These are phyloP conservation scores for Amaranthus palmeri DNA, from an alignment of 148 eudicot species.

Conservation along the genomic window DNA sequence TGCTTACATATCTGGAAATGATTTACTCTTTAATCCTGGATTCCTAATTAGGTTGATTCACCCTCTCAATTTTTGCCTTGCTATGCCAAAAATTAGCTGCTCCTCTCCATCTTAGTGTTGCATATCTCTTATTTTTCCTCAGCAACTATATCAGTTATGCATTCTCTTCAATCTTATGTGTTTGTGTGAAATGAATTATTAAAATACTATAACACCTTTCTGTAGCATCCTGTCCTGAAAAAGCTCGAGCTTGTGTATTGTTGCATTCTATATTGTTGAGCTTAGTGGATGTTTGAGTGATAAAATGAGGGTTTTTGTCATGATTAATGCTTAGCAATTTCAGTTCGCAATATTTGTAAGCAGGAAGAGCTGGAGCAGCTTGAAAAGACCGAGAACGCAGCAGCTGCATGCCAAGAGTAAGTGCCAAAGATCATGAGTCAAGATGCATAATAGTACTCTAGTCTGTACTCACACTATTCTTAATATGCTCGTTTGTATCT, in stretches of 20 bases:
- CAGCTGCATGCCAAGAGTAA: constrained; percentile 77
- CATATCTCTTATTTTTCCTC: too few relatives aligned
- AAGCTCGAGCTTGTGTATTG: too few relatives aligned
- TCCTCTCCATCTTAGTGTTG: too few relatives aligned
- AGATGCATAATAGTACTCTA: neutral
- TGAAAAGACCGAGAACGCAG: constrained; percentile 57
- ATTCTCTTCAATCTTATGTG: too few relatives aligned
- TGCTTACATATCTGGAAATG: too few relatives aligned
- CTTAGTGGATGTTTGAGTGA: neutral
- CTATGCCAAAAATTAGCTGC: too few relatives aligned
- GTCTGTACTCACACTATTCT: neutral
- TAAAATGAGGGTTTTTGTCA: constrained; percentile 1
- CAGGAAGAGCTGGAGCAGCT: constrained; percentile 90
- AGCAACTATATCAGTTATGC: too few relatives aligned
- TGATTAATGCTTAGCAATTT: constrained; percentile 10
- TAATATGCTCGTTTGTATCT: too few relatives aligned
- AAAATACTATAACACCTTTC: neutral
- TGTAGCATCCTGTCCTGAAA: neutral
- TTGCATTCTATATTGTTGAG: constrained; percentile 2
- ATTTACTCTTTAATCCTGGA: too few relatives aligned
- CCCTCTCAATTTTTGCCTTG: too few relatives aligned
- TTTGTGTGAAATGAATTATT: too few relatives aligned
- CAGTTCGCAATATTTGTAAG: constrained; percentile 15
- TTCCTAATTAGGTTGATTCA: too few relatives aligned
- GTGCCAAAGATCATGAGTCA: constrained; percentile 25